These are phyloP conservation scores for Alternaria conjuncta DNA, from an alignment of 2,329 filamentous ascomycete species.

Conservation along the genomic window DNA sequence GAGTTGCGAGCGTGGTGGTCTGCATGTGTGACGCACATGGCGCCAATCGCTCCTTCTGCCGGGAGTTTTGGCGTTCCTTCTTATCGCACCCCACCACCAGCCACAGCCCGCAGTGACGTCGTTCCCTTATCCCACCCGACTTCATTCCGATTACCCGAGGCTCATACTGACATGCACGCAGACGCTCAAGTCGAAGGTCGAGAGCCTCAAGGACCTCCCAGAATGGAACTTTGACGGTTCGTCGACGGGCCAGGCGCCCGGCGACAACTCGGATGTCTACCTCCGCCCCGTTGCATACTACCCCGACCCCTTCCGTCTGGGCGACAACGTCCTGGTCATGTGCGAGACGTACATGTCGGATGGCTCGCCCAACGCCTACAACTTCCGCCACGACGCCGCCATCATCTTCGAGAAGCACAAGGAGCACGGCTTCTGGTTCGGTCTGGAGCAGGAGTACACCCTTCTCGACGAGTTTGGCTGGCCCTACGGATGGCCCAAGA, in stretches of 20 bases:
- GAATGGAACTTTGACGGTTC: conserved; percentile 89
- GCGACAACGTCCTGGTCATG: conserved; percentile 92
- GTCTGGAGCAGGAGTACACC: conserved; percentile 97
- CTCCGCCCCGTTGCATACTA: conserved; percentile 87
- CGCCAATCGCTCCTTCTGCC: conserved; percentile 23
- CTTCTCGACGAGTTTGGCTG: conserved; percentile 84
- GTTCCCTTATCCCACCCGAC: conserved; percentile 7
- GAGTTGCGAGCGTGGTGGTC: conserved; percentile 13
- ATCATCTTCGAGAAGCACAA: conserved; percentile 89
- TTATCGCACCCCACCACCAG: conserved; percentile 48
- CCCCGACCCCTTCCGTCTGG: conserved; percentile 88
- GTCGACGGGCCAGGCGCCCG: conserved; percentile 88
- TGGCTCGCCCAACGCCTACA: conserved; percentile 97
- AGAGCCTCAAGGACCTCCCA: conserved; percentile 68
- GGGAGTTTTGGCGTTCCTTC: conserved; percentile 21
- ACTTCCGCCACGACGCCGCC: conserved; percentile 90
- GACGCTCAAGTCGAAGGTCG: conserved; percentile 68
- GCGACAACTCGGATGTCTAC: conserved; percentile 97
- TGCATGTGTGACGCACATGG: conserved; percentile 29
- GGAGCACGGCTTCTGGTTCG: conserved; percentile 91
- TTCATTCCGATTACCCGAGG: conserved; percentile 6
- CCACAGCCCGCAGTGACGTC: conserved; percentile 17
- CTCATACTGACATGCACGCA: conserved; percentile 45
- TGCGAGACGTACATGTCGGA: conserved; percentile 94
- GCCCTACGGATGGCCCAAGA: conserved; percentile 90